phyloP scores from a whole-genome alignment of 441 rosid species.

The Omphalea diandra region DNA sequence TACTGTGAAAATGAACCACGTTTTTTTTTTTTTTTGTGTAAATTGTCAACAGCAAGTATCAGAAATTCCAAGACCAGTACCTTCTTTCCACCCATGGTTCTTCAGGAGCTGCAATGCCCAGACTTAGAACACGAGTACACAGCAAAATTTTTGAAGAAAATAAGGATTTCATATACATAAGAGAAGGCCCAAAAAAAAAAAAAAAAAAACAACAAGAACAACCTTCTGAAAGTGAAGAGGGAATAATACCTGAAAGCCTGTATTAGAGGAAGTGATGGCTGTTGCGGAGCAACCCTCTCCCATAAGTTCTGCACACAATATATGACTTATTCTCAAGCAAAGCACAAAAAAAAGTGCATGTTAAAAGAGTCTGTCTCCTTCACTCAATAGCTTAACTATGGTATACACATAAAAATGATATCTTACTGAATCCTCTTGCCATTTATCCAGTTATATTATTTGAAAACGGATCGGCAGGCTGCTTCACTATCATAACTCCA shows the following conservation, averaged over 20 bases:
- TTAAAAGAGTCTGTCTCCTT: background rate
- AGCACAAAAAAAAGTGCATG: background rate
- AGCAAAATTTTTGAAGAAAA: background rate
- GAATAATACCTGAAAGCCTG: constrained; percentile 64
- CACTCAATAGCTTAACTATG: background rate
- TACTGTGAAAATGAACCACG: background rate
- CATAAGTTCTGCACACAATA: constrained; percentile 9
- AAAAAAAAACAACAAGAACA: background rate
- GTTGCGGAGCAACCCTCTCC: constrained; percentile 38
- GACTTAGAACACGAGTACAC: background rate
- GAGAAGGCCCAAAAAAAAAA: background rate
- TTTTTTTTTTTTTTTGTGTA: too few relatives aligned
- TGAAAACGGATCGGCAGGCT: background rate
- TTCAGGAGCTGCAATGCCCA: constrained; percentile 56
- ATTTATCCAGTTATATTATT: background rate
- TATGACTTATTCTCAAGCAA: background rate
- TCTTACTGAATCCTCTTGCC: background rate
- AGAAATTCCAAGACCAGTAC: constrained; percentile 72
- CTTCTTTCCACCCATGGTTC: constrained; percentile 97
- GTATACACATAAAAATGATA: background rate
- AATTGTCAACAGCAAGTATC: constrained; percentile 23
- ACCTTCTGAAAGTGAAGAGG: background rate
- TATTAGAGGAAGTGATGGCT: constrained; percentile 60
- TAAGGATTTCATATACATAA: background rate
- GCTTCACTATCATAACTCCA: background rate